phyloP scores from a whole-genome alignment of 805 yeast species.

The Lipomyces sp. region DNA sequence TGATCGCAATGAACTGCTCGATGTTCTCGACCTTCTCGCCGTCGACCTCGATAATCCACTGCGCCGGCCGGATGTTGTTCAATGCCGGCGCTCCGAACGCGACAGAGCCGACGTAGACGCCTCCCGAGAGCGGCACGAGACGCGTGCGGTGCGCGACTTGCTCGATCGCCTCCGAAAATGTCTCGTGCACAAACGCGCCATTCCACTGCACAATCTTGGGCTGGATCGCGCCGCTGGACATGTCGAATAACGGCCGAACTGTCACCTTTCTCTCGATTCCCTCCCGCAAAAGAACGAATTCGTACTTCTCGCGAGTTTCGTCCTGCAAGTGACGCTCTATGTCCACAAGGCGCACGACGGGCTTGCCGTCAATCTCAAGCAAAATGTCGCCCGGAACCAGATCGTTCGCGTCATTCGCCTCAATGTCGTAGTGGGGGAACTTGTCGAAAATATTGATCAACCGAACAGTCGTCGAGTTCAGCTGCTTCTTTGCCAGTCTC shows the following conservation, averaged over 20 bases:
- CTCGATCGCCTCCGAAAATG: constrained; percentile 23
- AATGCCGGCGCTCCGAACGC: constrained; percentile 29
- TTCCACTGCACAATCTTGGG: constrained; percentile 23
- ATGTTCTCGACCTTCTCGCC: constrained; percentile 37
- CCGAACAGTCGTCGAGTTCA: constrained; percentile 11
- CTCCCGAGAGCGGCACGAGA: constrained; percentile 18
- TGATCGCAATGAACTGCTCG: constrained; percentile 12
- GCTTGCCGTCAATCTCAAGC: constrained; percentile 21
- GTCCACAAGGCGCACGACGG: constrained; percentile 13
- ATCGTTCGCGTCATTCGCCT: constrained; percentile 12
- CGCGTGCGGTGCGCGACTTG: constrained; percentile 20
- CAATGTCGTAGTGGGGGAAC: constrained; percentile 14
- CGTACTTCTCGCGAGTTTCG: neutral
- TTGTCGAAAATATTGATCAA: constrained; percentile 19
- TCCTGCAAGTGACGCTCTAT: constrained; percentile 18
- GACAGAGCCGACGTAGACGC: constrained; percentile 29
- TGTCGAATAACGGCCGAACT: constrained; percentile 9
- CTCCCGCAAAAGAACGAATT: constrained; percentile 17
- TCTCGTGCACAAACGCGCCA: constrained; percentile 28
- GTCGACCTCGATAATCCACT: constrained; percentile 84
- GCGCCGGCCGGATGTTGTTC: constrained; percentile 37
- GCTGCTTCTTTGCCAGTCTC: constrained; percentile 8
- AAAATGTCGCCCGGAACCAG: constrained; percentile 18
- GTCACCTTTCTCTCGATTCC: constrained; percentile 11
- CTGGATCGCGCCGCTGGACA: neutral